A percentile compares a stretch with the other conserved stretches of the same genome.
These are phyloP conservation scores for Vanilla planifolia DNA, from an alignment of 106 monocot species.

Conservation along the genomic window DNA sequence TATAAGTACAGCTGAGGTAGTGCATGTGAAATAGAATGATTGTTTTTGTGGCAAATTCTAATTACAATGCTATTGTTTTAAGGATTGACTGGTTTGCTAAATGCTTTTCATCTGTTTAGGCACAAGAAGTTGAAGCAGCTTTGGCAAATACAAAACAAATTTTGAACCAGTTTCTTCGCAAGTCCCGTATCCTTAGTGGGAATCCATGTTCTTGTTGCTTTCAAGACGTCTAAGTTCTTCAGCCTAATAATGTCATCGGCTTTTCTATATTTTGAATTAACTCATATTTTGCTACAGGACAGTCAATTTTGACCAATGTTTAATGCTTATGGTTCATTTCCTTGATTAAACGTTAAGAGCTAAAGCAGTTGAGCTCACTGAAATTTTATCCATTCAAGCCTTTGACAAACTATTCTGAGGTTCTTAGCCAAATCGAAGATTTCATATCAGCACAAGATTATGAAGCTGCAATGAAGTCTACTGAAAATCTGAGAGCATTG, in stretches of 20 bases:
- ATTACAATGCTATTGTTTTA: neutral
- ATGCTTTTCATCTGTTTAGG: constrained; percentile 25
- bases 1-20: neutral
- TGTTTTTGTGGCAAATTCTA: neutral
- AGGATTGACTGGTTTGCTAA: neutral
- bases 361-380: constrained; percentile 62
- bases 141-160: constrained; percentile 93
- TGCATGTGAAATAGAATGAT: neutral
- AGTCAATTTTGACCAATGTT: neutral
- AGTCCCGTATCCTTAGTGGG: constrained; percentile 73
- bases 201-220: neutral
- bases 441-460: constrained; percentile 52
- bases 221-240: neutral
- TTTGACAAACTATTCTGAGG: constrained; percentile 48
- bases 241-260: neutral
- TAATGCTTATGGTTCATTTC: constrained; percentile 16
- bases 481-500: constrained; percentile 53
- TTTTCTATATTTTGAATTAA: neutral
- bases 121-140: constrained; percentile 77
- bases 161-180: constrained; percentile 85
- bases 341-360: constrained; percentile 51
- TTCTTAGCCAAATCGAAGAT: constrained; percentile 73
- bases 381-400: constrained; percentile 78
- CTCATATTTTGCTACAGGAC: constrained; percentile 1
- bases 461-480: constrained; percentile 48